Percentiles rank a stretch among this genome's conserved stretches.
Conservation (phyloP, 768 basidiomycete species). For the Boletellus emodensis region DNA sequence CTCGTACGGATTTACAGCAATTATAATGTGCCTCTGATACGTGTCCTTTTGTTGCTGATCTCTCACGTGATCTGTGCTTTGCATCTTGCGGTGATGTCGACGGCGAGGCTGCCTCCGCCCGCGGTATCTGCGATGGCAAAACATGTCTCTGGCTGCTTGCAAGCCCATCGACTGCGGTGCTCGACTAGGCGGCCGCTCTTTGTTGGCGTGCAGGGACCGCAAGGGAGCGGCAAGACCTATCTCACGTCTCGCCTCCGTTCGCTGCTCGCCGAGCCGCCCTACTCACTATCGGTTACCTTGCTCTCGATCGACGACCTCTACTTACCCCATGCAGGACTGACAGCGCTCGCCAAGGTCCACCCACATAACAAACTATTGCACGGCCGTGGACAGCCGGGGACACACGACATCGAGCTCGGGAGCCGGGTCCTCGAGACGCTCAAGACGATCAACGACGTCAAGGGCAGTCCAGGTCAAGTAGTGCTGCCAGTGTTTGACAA, state of each 20-base stretch:
- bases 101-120: slow-evolving; percentile 19
- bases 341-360: slow-evolving; percentile 43
- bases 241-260: slow-evolving; percentile 56
- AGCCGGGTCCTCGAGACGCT: slow-evolving; percentile 47
- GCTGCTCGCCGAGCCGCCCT: slow-evolving; percentile 40
- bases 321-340: slow-evolving; percentile 62
- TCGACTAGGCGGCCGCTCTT: slow-evolving; percentile 58
- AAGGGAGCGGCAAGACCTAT: slow-evolving; percentile 91
- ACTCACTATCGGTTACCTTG: slow-evolving; percentile 53
- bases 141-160: slow-evolving; percentile 39
- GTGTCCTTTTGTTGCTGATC: no score
- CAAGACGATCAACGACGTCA: slow-evolving; percentile 35
- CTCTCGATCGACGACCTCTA: slow-evolving; percentile 87
- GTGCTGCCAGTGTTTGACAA: slow-evolving; percentile 86
- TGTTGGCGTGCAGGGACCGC: slow-evolving; percentile 87
- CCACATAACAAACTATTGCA: slow-evolving; percentile 63
- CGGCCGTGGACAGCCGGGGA: slow-evolving; percentile 91
- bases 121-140: slow-evolving; percentile 36
- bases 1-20: slow-evolving; percentile 28
- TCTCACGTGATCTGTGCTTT: no score
- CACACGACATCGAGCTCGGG: slow-evolving; percentile 79
- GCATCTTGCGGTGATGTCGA: slow-evolving; percentile 11
- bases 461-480: slow-evolving; percentile 24
- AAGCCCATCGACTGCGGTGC: slow-evolving; percentile 25
- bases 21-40: slow-evolving; percentile 20